Evolutionary conservation across 2,329 filamentous ascomycete species (phyloP).

Genomic region (Alternaria angustiovoidea): DNA sequence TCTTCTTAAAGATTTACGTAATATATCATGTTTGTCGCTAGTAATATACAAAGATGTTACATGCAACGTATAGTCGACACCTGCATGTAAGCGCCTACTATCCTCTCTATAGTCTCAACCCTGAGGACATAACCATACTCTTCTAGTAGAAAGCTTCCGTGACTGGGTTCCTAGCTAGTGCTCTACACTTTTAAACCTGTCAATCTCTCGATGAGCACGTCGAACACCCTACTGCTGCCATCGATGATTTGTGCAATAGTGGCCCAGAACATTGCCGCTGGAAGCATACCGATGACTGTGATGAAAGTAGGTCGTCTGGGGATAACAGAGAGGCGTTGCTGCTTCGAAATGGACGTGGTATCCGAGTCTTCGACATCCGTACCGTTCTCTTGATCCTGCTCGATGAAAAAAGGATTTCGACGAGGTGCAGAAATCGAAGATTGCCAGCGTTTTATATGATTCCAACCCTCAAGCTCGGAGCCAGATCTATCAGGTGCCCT

Average conservation of each 20-base stretch:
- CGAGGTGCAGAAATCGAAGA: neutral
- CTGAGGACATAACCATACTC: neutral
- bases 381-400: conserved; percentile 7
- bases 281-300: conserved; percentile 36
- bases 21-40: neutral
- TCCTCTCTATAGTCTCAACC: neutral
- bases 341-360: neutral
- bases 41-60: neutral
- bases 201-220: conserved; percentile 18
- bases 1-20: neutral
- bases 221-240: conserved; percentile 14
- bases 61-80: neutral
- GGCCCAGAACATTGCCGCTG: conserved; percentile 36
- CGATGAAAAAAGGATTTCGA: neutral
- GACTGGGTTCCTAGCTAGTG: neutral
- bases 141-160: neutral
- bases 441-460: neutral
- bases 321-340: conserved; percentile 15
- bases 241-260: conserved; percentile 16
- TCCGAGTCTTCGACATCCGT: conserved; percentile 2
- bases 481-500: neutral
- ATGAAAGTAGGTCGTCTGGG: conserved; percentile 33
- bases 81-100: neutral
- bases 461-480: neutral
- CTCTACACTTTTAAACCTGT: conserved; percentile 4